Base-by-base conservation (phyloP, 1,284 basidiomycete genomes). In the Ganoderma sinense region DNA sequence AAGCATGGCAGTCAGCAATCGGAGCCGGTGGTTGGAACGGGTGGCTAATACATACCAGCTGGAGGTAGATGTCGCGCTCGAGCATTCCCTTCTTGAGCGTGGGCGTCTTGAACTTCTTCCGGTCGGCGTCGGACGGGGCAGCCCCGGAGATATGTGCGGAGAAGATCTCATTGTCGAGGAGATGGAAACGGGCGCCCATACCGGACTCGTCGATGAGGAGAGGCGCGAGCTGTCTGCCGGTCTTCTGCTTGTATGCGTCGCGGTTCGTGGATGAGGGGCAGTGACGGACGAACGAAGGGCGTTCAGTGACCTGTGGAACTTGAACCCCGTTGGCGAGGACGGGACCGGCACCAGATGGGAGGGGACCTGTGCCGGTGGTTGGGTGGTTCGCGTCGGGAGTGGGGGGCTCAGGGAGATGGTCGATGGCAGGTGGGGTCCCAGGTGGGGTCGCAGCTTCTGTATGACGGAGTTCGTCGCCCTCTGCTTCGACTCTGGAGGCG, bases 131-230 rank as follows among this genome's bases (percentile, higher is more conserved):
- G 8, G 53, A 31, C 2, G 53, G 53, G 13, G 29, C 4, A 16
- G 18, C 16, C 18, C 14, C 29, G 18, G 53, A 16, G 7, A 56
- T 33, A 0, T 29, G 53, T 0, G 14, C 16, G 14, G 18, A 11
- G 29, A 56, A 33, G 53, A 31, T 2, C 1, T 56, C 29, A 23
- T 31, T 56, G 53, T 33, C 18, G 53, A 56, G 53, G 29, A 33
- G 26, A 23, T 59, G 56, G 56, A 59, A 59, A 20, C 56, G 33
- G 2, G 56, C 4, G 11, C 7, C 56, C 33, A 36, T 59, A 4
- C 56, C 56, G 53, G 29, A 56, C 53, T 56, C 33, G n/a, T 59
- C 56, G 36, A 39, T 23, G 56, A 59, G 56, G 11, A 39, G 56
- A 39, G 33, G 16, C 11, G 33, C 56, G 20, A 59, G 33, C 33